These are phyloP conservation scores for Rasamsonia emersonii DNA, from an alignment of 2,329 filamentous ascomycete species.

Conservation along the genomic window DNA sequence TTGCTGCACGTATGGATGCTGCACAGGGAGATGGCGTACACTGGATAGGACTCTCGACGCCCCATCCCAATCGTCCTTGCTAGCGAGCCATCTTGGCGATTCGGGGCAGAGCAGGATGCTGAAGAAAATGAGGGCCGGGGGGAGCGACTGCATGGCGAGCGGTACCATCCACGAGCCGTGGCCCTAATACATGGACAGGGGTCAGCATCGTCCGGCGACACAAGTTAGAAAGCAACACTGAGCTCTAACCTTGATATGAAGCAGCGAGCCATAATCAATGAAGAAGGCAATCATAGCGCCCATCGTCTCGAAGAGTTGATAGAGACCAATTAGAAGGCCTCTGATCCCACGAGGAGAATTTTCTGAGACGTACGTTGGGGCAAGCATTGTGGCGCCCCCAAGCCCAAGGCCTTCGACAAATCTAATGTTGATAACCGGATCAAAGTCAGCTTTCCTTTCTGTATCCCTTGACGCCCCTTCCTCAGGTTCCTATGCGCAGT, in stretches of 20 bases:
- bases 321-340: slow-evolving; percentile 52
- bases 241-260: slow-evolving; percentile 30
- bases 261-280: slow-evolving; percentile 47
- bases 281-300: slow-evolving; percentile 40
- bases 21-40: slow-evolving; percentile 47
- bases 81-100: slow-evolving; percentile 60
- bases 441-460: too few species aligned
- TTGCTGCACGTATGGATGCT: slow-evolving; percentile 48
- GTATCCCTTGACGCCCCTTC: too few species aligned
- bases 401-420: slow-evolving; percentile 47
- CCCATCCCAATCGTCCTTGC: slow-evolving; percentile 60
- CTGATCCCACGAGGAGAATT: slow-evolving; percentile 52
- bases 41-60: slow-evolving; percentile 48
- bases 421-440: too few species aligned
- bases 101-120: slow-evolving; percentile 58
- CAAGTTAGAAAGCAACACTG: neutral
- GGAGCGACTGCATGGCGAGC: slow-evolving; percentile 55
- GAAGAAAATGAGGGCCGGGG: slow-evolving; percentile 50
- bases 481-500: too few species aligned
- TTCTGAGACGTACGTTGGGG: slow-evolving; percentile 53
- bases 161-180: slow-evolving; percentile 53
- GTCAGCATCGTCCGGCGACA: neutral
- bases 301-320: slow-evolving; percentile 49
- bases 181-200: slow-evolving; percentile 19
- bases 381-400: slow-evolving; percentile 47